Conservation (phyloP, 768 basidiomycete species). For the Sporobolomyces pararoseus region DNA sequence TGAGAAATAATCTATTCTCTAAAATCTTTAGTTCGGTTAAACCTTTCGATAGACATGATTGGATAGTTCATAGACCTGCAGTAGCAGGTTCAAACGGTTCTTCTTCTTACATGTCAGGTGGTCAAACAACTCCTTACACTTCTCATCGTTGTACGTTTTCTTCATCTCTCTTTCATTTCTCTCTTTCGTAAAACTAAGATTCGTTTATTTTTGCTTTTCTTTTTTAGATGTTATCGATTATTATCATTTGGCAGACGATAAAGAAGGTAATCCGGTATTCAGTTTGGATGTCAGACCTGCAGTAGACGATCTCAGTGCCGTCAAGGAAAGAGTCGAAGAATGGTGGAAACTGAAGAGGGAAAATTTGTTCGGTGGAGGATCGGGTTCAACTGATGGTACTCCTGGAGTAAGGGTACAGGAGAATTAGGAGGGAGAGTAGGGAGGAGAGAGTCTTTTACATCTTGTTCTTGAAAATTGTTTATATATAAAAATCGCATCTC, state of each 20-base stretch:
- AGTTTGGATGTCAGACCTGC: conserved; percentile 93
- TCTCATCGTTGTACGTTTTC: conserved; percentile 36
- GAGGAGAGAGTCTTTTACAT: background rate
- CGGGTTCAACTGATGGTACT: background rate
- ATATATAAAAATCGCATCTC: too few species aligned
- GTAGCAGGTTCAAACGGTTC: conserved; percentile 54
- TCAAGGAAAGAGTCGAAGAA: conserved; percentile 63
- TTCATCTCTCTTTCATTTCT: background rate
- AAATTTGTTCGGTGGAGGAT: conserved; percentile 13
- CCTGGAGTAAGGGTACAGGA: conserved; percentile 38
- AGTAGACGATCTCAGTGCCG: conserved; percentile 72
- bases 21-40: conserved; percentile 64
- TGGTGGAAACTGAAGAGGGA: conserved; percentile 45
- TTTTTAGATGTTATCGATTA: conserved; percentile 82
- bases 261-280: conserved; percentile 90
- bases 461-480: too few species aligned
- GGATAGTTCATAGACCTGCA: conserved; percentile 77
- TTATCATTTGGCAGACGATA: conserved; percentile 84
- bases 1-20: background rate
- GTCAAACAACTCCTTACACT: conserved; percentile 23
- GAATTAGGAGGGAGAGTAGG: conserved; percentile 5
- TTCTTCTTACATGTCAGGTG: conserved; percentile 32
- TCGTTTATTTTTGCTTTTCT: conserved; percentile 50
- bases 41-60: conserved; percentile 97
- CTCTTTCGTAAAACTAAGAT: background rate